Base-by-base conservation (phyloP, 2,329 filamentous ascomycete species). In the Phoma sp. region DNA sequence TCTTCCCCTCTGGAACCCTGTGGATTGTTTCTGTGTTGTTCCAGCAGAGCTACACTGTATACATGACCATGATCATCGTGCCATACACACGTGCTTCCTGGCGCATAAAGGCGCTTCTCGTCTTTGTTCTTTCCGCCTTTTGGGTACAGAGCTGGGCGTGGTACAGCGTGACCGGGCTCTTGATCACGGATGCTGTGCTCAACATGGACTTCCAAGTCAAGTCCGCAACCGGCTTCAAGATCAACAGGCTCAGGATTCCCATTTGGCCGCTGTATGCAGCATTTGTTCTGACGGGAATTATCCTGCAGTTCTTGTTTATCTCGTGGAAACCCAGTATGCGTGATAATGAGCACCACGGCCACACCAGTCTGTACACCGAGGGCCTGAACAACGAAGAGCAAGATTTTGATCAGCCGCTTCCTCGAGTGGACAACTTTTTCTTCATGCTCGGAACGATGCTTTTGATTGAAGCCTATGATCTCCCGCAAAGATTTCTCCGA, bases 101-200 rank as follows among this genome's bases (percentile, higher is more conserved):
- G 77, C 76, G 77, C 35, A 61, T 77, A 3, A 73, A 75, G 52
- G 74, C 71, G 2, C 62, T 75, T 24, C 43, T 73, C n/a, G 53
- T 66, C 22, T 79, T 80, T 65, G 71, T 79, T 49, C 37, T 76
- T 27, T 74, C 76, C 3, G 78, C 78, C 1, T 80, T 75, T 69
- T 80, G 78, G 78, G 75, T 78, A 5, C 75, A 79, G 58, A 75
- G 71, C 8, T 80, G 77, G 75, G 78, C 78, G 0, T 80, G 77
- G 77, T 80, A 77, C 56, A 74, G 75, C 13, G 70, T 79, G 36
- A 74, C 75, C 1, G 77, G 75, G 4, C 68, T 80, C 0, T 66
- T 96, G 6, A 60, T 80, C 24, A 72, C 75, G 5, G 78, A 80
- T 48, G 66, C 72, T 13, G 71, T 77, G 11, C 65, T 76, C 48